Percentiles rank a stretch among this genome's conserved stretches.
phyloP scores from a whole-genome alignment of 2,329 filamentous ascomycete genomes.

The Hypoxylon rubiginosum region DNA sequence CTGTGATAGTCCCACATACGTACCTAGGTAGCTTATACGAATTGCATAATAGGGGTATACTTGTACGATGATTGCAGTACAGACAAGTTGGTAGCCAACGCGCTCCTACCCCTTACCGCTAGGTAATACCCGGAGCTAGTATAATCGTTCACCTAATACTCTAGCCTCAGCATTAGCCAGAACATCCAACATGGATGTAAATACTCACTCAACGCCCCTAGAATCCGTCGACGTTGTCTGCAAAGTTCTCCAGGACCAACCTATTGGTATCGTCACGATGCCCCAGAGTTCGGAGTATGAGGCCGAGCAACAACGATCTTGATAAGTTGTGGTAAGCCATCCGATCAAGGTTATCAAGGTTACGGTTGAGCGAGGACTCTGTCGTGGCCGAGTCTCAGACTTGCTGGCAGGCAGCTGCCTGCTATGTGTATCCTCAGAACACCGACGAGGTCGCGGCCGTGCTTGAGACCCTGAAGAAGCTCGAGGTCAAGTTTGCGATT shows the following conservation, averaged over 20 bases:
- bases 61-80: neutral
- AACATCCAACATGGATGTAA: neutral
- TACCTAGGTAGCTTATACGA: neutral
- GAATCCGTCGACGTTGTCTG: neutral
- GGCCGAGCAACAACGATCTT: neutral
- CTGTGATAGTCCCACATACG: conserved; percentile 13
- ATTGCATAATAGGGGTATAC: neutral
- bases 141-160: no score
- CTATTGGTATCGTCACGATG: neutral
- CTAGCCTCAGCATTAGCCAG: neutral
- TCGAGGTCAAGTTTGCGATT: conserved; percentile 5
- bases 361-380: no score
- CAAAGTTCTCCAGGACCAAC: neutral
- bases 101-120: no score
- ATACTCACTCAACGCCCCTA: neutral
- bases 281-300: neutral
- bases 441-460: conserved; percentile 6
- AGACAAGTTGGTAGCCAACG: no score
- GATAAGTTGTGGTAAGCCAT: conserved; percentile 2
- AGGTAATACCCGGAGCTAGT: no score
- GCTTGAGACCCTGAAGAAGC: neutral
- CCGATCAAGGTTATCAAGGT: no score
- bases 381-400: conserved; percentile 1
- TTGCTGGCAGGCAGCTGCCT: conserved; percentile 12
- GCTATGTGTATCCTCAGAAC: conserved; percentile 5